Percentiles rank a stretch among this genome's conserved stretches.
Evolutionary conservation across 805 yeast genomes (phyloP).

Genomic region (Zygosaccharomyces gambellarensis): DNA sequence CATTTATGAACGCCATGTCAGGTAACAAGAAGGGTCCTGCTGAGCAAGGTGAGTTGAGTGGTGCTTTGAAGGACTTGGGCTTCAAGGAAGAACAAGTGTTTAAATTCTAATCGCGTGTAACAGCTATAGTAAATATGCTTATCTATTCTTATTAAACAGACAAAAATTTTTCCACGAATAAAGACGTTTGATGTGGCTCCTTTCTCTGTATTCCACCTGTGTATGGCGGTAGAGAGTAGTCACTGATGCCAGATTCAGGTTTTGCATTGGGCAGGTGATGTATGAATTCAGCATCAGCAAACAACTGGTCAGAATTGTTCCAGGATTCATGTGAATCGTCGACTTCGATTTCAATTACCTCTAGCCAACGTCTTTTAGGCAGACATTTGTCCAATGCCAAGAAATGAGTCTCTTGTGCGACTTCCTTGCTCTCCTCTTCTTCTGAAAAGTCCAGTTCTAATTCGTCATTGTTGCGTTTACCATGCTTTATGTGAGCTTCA

Average conservation of each 20-base stretch:
- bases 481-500: conserved; percentile 49
- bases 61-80: conserved; percentile 84
- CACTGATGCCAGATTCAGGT: neutral
- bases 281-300: conserved; percentile 38
- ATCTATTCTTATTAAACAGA: conserved; percentile 1
- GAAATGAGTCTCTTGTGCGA: conserved; percentile 43
- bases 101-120: conserved; percentile 56
- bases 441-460: conserved; percentile 32
- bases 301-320: conserved; percentile 19
- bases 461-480: conserved; percentile 33
- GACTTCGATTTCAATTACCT: conserved; percentile 43
- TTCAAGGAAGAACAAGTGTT: conserved; percentile 81
- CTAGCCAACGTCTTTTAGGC: conserved; percentile 56
- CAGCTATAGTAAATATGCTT: neutral
- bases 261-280: conserved; percentile 16
- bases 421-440: conserved; percentile 8
- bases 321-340: conserved; percentile 27
- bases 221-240: conserved; percentile 18
- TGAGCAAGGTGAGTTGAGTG: conserved; percentile 93
- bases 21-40: conserved; percentile 80
- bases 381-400: conserved; percentile 83
- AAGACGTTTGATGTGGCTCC: conserved; percentile 21
- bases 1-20: conserved; percentile 78
- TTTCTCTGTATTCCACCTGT: conserved; percentile 15
- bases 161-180: conserved; percentile 13